Percentiles rank a stretch among this genome's conserved stretches.
These are phyloP conservation scores for Trichoderma asperelloides DNA, from an alignment of 495 filamentous ascomycete genomes.

Conservation along the genomic window DNA sequence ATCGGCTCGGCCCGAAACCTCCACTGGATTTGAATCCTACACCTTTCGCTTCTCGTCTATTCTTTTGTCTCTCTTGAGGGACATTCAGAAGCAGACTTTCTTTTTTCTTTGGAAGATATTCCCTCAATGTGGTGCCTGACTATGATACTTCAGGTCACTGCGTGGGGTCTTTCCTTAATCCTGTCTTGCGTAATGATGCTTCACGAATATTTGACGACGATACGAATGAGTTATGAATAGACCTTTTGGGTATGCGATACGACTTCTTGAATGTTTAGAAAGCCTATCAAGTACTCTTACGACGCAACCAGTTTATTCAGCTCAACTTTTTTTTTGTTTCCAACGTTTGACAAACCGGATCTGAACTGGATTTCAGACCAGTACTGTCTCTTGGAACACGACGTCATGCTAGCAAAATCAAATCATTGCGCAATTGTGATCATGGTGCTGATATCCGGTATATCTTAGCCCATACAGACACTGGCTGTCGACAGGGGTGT, in stretches of 20 bases:
- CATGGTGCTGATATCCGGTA: background rate
- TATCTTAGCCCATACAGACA: background rate
- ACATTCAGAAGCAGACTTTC: background rate
- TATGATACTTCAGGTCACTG: background rate
- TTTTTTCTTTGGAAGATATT: background rate
- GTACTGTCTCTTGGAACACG: background rate
- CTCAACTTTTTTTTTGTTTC: background rate
- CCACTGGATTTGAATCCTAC: background rate
- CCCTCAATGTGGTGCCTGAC: background rate
- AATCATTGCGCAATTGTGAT: background rate
- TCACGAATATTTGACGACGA: constrained; percentile 7
- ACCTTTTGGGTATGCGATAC: background rate
- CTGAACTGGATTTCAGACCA: background rate
- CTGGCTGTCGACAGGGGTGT: constrained; percentile 2
- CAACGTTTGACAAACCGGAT: background rate
- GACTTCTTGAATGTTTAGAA: background rate
- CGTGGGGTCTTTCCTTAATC: background rate
- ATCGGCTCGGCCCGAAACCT: constrained; percentile 10
- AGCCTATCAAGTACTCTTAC: background rate
- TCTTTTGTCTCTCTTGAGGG: background rate
- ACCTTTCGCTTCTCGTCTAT: background rate
- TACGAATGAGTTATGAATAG: constrained; percentile 1
- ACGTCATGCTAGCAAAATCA: background rate
- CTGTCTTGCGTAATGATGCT: constrained; percentile 1
- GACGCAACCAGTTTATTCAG: background rate